Base-by-base conservation (phyloP, 768 basidiomycete species). In the Auricularia heimuer region DNA sequence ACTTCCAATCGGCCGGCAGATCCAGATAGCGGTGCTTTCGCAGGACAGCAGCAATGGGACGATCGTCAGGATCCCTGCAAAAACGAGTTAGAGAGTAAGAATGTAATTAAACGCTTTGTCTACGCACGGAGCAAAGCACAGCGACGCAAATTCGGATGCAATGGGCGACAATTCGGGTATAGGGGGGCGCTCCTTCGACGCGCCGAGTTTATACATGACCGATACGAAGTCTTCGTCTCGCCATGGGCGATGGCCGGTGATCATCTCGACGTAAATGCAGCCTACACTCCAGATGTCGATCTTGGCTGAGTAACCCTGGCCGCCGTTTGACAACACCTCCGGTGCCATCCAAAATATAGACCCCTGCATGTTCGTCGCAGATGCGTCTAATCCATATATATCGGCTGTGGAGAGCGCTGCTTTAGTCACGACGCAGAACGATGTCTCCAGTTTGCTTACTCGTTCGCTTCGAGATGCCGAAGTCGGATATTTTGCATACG, bases 301-400 rank as follows among this genome's bases (percentile, higher is more conserved):
- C 77, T 99, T 98, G 72, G 89, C 92, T 70, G 93, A 95, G 75
- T 98, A 98, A 63, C 75, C 71, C 70, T 89, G 88, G 74, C 88
- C 87, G 74, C 89, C 85, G 42, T 90, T 87, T 67, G 93, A 88
- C 66, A 94, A 84, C 63, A 97, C 92, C 77, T 94, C 95, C 0
- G 95, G 95, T 10, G 95, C 95, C 96, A 98, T 98, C 96, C 97
- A 99, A 74, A 97, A 98, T 42, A 98, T 90, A 21, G 95, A 95
- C 33, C 97, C 97, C 74, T 94, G 91, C 93, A 99, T 94, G 24
- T 92, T 90, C 1, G 94, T 96, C 68, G 85, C 87, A 62, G 90
- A 90, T n/a, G 85, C 90, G 65, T 76, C 69, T 70, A 84, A 84
- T 63, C 86, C 82, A 68, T 90, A 86, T 62, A 90, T 83, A 67